Conservation (phyloP, 208 protist genomes). For the Acanthamoeba sp. region DNA sequence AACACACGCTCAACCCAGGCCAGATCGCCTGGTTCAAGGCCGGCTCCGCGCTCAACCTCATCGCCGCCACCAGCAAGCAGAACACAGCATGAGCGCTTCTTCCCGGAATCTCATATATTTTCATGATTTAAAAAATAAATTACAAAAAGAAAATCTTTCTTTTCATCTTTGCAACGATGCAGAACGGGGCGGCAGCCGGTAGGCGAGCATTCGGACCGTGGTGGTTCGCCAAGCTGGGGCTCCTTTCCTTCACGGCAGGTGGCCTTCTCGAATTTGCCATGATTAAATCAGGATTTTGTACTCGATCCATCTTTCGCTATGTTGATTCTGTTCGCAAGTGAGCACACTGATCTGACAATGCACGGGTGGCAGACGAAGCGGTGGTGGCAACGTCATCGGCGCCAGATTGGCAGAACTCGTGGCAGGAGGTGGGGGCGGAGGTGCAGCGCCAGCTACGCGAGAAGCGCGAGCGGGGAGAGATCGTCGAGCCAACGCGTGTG, state of each 20-base stretch:
- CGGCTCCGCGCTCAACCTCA: constrained; percentile 92
- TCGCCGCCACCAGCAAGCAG: constrained; percentile 55
- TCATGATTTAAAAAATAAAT: too few relatives aligned
- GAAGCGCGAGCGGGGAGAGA: background rate
- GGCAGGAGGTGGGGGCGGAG: background rate
- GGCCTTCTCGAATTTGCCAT: constrained; percentile 8
- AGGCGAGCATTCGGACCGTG: background rate
- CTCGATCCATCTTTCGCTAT: background rate
- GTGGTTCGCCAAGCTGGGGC: background rate
- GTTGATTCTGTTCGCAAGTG: background rate
- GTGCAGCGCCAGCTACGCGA: background rate
- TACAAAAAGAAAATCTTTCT: too few relatives aligned
- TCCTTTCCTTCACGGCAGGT: background rate
- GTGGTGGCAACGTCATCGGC: constrained; percentile 6
- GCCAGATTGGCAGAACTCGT: background rate
- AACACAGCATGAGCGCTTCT: background rate
- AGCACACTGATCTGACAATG: background rate
- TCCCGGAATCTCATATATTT: too few relatives aligned
- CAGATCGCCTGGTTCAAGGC: constrained; percentile 94
- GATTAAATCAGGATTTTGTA: background rate
- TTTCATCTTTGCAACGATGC: too few relatives aligned
- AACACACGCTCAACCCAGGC: constrained; percentile 92
- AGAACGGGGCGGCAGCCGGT: background rate
- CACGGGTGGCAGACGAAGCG: background rate
- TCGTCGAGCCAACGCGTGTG: background rate